These are phyloP conservation scores for Sphaerosporella brunnea DNA, from an alignment of 495 filamentous ascomycete species.

Conservation along the genomic window DNA sequence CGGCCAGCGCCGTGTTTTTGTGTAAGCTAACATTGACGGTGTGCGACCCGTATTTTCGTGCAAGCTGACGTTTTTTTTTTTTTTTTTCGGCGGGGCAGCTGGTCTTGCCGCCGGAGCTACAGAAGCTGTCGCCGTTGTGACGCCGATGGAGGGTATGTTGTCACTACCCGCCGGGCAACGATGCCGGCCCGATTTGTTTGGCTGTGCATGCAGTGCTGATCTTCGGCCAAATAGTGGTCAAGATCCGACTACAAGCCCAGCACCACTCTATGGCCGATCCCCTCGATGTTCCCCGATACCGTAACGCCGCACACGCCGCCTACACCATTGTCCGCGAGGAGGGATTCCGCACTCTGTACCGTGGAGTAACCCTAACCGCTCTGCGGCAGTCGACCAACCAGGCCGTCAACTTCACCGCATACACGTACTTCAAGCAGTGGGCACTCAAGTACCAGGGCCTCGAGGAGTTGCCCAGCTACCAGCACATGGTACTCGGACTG, in stretches of 20 bases:
- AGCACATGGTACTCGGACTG: constrained; percentile 80
- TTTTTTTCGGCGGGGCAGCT: constrained; percentile 35
- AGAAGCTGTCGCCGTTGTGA: constrained; percentile 88
- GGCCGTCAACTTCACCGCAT: constrained; percentile 97
- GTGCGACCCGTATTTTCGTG: neutral
- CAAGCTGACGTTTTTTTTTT: constrained; percentile 7
- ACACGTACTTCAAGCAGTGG: constrained; percentile 72
- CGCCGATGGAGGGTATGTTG: constrained; percentile 59
- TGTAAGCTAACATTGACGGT: constrained; percentile 32
- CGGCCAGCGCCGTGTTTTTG: constrained; percentile 63
- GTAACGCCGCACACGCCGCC: constrained; percentile 86
- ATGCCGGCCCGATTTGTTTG: no score
- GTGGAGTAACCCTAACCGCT: constrained; percentile 82
- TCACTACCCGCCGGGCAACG: no score
- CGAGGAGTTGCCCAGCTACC: constrained; percentile 54
- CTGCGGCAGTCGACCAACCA: constrained; percentile 92
- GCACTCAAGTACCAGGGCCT: constrained; percentile 50
- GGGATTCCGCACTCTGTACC: constrained; percentile 69
- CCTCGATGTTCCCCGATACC: constrained; percentile 39
- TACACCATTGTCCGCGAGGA: constrained; percentile 88
- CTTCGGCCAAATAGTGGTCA: constrained; percentile 48
- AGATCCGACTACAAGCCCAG: constrained; percentile 94
- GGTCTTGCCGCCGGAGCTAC: constrained; percentile 86
- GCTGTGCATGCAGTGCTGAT: no score
- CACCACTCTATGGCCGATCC: constrained; percentile 48